Evolutionary conservation across 805 yeast genomes (phyloP), one percentile per base, ranked within the genome.

Genomic region (Candida glaebosa): DNA sequence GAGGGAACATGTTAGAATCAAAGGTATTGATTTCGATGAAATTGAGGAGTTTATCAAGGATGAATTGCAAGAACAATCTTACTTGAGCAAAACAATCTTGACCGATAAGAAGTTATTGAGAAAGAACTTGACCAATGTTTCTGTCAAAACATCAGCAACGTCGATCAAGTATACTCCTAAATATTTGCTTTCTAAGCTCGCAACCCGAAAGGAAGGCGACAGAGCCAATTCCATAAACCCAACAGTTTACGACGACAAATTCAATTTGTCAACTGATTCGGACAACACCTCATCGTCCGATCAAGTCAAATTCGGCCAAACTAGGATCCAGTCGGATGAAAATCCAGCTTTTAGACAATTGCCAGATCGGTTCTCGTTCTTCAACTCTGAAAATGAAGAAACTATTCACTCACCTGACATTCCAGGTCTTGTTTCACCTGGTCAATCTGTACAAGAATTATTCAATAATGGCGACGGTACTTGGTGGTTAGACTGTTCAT

Each of bases 401-500:
- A 91, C 97, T 0, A 73, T 87, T 19, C 97, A 90, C 64, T 85
- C 96, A 1, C 82, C 95, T 2, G 96, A 88, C 56, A 75, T 91
- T 31, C 84, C 93, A 2, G 80, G 93, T 1, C 65, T 91, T 41
- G 78, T 87, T 2, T 67, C 66, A n/a, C 79, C 81, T 2, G 84
- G 80, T 1, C 77, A 79, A 49, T 69, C 83, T 2, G 79, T 86
- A 52, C 73, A 81, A 43, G 78, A 80, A n/a, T 62, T 89, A 34
- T 88, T 90, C 58, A 75, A 77, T 41, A 75, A 78, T 35, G 82
- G 82, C 15, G 81, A 82, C 43, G 84, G 89, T 2, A 81, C 89
- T 4, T 90, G 98, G 98, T 91, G 97, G 97, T 69, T 93, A 34
- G 97, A 93, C 61, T 89, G 97, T 58, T 71, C 81, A 32, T 84